Evolutionary conservation across 306 rosid species (phyloP), one percentile per base, ranked within the genome.

Genomic region (Parietaria judaica): DNA sequence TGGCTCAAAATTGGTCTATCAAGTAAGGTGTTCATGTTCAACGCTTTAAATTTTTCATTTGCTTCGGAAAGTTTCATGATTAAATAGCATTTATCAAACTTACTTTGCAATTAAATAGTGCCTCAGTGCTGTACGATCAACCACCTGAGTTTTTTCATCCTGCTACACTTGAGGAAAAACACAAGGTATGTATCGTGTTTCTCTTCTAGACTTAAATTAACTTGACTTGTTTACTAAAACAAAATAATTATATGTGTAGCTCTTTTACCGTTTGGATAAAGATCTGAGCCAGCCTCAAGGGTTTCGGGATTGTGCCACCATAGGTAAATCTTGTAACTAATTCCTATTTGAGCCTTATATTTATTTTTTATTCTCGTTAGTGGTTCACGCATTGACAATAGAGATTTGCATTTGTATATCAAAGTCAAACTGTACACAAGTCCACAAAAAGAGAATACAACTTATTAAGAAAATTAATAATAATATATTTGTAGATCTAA

Each of bases 1-100:
- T 92, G 84, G 90, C 88, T 64, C 96, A 92, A 78, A 92, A 92
- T 72, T 92, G 98, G 96, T 96, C 86, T 58, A 86, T 92, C 54
- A 80, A 80, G 98, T 92, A 84, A 79, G 95, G 60, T 69, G 60
- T 23, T 23, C 31, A 23, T 23, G 31, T 23, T 41, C 45, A 41
- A 8, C 45, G 9, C 45, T 41, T 41, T 41, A 41, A 41, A 41
- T 5, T 41, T 65, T 11, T 56, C 47, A 31, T 66, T 61, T 39
- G 14, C 62, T 54, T 55, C 44, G 14, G 16, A 60, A 74, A 54
- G 17, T 4, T 72, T 53, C 47, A 55, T 15, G 31, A 5, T 8
- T 2, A 14, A 66, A 53, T 8, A 36, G 51, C 38, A 1, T 37
- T 41, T 4, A 6, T 34, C 46, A 52, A 8, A 41, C 7, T 56